phyloP scores from a whole-genome alignment of 352 stramenopile genomes.

The Phytopythium sindhum region DNA sequence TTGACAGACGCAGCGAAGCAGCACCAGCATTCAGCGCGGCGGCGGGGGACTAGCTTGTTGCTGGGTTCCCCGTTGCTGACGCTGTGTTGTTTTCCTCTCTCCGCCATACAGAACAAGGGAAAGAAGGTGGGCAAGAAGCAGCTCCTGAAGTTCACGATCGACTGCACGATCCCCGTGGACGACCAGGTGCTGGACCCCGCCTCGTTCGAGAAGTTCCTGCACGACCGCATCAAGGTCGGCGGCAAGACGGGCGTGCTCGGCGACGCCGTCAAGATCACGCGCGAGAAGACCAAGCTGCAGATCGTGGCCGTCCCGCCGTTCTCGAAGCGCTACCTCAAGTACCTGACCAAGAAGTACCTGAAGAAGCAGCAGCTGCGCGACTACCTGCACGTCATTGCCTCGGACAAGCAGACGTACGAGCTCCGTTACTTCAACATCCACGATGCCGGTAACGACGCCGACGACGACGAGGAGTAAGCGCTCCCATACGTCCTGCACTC shows the following conservation, averaged over 20 bases:
- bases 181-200: slow-evolving; percentile 99
- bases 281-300: slow-evolving; percentile 97
- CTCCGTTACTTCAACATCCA: slow-evolving; percentile 99
- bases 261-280: slow-evolving; percentile 93
- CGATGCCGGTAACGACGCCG: slow-evolving; percentile 88
- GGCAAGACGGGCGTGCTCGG: slow-evolving; percentile 97
- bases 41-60: background rate
- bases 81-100: background rate
- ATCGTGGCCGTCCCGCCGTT: slow-evolving; percentile 94
- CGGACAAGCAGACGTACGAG: slow-evolving; percentile 98
- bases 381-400: slow-evolving; percentile 99
- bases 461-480: slow-evolving; percentile 87
- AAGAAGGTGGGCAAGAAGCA: slow-evolving; percentile 91
- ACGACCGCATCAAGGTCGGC: slow-evolving; percentile 99
- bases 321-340: slow-evolving; percentile 99
- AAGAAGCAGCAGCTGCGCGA: slow-evolving; percentile 99
- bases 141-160: slow-evolving; percentile 91
- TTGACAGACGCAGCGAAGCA: background rate
- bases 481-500: slow-evolving; percentile 1
- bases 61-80: background rate
- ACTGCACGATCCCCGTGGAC: slow-evolving; percentile 96
- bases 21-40: background rate
- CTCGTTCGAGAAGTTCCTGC: slow-evolving; percentile 99
- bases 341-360: slow-evolving; percentile 99
- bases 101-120: slow-evolving; percentile 51